Evolutionary conservation across 306 rosid species (phyloP), one percentile per base, ranked within the genome.

Genomic region (Vigna hirtella): DNA sequence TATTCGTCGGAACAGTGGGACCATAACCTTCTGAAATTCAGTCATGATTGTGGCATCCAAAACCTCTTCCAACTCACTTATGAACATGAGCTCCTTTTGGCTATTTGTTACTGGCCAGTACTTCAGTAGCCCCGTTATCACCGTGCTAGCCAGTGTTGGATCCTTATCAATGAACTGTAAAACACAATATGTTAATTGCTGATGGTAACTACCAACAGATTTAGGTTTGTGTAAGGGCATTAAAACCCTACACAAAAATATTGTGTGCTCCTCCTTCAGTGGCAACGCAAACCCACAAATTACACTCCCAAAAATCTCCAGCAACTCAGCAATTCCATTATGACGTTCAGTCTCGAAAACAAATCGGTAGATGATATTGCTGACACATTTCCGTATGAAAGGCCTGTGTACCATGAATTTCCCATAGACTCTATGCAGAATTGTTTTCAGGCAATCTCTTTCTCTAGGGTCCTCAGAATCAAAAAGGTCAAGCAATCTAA

Each of bases 281-380:
- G 97, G 97, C 82, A 84, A 81, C 18, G 97, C 97, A 63, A 91
- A 91, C 72, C 97, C 97, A 55, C 93, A 88, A 70, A 91, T 91
- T 47, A 91, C 90, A 36, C 94, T 91, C 43, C 97, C 94, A 47
- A 91, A 89, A 70, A 91, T 89, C 24, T 62, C 67, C 45, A 62
- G 16, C 43, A 62, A 42, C 67, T 62, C 67, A 62, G 67, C 67
- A 62, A 62, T 62, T 16, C 67, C 67, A 32, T 62, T 62, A 32
- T 62, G 67, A 15, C 3, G 45, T 62, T 62, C 67, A 62, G 67
- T 62, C 67, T 62, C 67, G 32, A 62, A 62, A 15, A 62, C 45
- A 62, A 62, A 62, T 15, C 45, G 45, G 45, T 62, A 62, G 11
- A 62, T 62, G 67, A 62, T 62, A 62, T 62, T 32, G 67, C 67